phyloP scores from a whole-genome alignment of 495 filamentous ascomycete species.

The Emericellopsis terricola region DNA sequence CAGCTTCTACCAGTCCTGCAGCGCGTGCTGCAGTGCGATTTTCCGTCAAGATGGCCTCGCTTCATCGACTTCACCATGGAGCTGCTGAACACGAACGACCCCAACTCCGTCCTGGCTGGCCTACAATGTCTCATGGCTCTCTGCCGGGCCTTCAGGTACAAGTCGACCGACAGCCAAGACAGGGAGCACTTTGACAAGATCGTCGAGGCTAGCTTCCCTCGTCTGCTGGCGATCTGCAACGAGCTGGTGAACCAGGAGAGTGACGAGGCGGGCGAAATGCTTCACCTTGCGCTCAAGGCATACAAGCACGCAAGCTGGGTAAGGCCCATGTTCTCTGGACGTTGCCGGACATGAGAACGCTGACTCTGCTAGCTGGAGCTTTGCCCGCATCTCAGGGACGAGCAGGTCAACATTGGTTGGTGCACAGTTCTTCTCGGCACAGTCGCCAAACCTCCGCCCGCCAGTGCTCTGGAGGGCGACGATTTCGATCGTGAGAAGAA shows the following conservation, averaged over 20 bases:
- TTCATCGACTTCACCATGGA: slow-evolving; percentile 85
- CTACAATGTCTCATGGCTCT: slow-evolving; percentile 86
- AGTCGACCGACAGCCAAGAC: slow-evolving; percentile 50
- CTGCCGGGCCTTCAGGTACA: slow-evolving; percentile 87
- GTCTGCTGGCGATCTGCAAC: slow-evolving; percentile 69
- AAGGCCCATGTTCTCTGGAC: slow-evolving; percentile 16
- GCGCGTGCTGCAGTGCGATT: slow-evolving; percentile 89
- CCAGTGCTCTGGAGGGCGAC: slow-evolving; percentile 62
- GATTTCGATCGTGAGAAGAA: slow-evolving; percentile 75
- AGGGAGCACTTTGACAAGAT: slow-evolving; percentile 85
- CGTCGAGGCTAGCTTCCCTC: slow-evolving; percentile 79
- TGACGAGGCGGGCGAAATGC: slow-evolving; percentile 88
- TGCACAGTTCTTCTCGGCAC: slow-evolving; percentile 83
- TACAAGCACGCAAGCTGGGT: slow-evolving; percentile 98
- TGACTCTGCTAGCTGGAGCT: slow-evolving; percentile 54
- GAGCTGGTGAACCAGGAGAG: slow-evolving; percentile 77
- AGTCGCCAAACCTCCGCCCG: slow-evolving; percentile 69
- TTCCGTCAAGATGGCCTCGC: slow-evolving; percentile 80
- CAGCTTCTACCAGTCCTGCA: slow-evolving; percentile 88
- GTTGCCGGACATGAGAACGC: background rate
- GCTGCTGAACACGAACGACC: slow-evolving; percentile 66
- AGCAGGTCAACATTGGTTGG: slow-evolving; percentile 79
- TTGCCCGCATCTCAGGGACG: slow-evolving; percentile 52
- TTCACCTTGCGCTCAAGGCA: slow-evolving; percentile 82
- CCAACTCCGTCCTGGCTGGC: slow-evolving; percentile 74